A percentile compares a stretch with the other conserved stretches of the same genome.
phyloP scores from a whole-genome alignment of 768 basidiomycete genomes.

The Galerina sulciceps region DNA sequence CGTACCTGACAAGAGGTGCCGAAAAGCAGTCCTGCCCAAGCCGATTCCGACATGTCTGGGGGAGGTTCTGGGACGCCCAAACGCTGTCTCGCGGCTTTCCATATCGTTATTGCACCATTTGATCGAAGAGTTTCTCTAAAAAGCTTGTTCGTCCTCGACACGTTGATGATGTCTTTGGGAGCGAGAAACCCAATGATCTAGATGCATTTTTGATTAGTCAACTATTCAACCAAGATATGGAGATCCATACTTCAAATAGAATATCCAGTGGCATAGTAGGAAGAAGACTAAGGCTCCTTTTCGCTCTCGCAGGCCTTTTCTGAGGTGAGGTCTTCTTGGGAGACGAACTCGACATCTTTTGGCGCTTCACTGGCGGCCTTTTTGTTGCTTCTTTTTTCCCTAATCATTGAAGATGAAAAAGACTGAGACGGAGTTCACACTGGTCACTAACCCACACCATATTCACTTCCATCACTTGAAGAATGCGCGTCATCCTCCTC shows the following conservation, averaged over 20 bases:
- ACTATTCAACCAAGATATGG: not conserved
- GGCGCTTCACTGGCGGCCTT: constrained; percentile 3
- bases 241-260: constrained; percentile 20
- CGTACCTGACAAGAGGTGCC: too few relatives aligned
- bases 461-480: too few relatives aligned
- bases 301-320: not conserved
- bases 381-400: too few relatives aligned
- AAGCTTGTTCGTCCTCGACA: constrained; percentile 20
- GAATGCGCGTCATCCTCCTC: too few relatives aligned
- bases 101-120: constrained; percentile 17
- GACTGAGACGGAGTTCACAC: too few relatives aligned
- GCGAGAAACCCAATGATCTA: constrained; percentile 22
- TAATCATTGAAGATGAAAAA: too few relatives aligned
- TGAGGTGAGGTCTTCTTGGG: not conserved
- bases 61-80: not conserved
- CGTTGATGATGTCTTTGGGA: constrained; percentile 23
- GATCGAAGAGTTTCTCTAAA: constrained; percentile 19
- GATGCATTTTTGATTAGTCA: not conserved
- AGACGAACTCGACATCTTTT: not conserved
- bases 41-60: too few relatives aligned
- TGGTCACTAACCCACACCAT: too few relatives aligned
- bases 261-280: constrained; percentile 31
- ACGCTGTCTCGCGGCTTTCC: constrained; percentile 22
- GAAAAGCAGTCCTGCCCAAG: too few relatives aligned
- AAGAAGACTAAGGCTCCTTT: constrained; percentile 19